phyloP scores from a whole-genome alignment of 441 rosid species.

The Erodium trifolium region DNA sequence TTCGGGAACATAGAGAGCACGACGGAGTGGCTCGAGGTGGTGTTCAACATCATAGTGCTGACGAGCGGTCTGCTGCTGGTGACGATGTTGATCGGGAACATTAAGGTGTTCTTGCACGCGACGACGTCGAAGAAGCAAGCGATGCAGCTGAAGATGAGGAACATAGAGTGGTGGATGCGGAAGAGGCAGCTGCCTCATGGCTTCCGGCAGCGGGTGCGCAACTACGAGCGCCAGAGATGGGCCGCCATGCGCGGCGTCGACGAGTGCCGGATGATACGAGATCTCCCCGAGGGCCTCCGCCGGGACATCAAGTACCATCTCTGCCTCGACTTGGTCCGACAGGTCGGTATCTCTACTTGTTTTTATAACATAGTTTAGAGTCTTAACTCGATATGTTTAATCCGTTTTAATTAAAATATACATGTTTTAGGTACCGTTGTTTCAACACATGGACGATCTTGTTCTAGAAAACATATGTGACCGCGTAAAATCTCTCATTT shows the following conservation, averaged over 20 bases:
- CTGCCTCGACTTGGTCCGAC: conserved; percentile 79
- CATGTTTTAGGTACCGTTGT: conserved; percentile 62
- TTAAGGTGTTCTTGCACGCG: conserved; percentile 88
- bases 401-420: too few species aligned
- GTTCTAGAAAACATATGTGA: conserved; percentile 94
- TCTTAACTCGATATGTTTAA: too few species aligned
- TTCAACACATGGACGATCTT: conserved; percentile 90
- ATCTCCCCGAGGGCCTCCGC: conserved; percentile 83
- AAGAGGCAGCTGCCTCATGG: conserved; percentile 68
- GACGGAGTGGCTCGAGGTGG: conserved; percentile 88
- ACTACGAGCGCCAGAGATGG: conserved; percentile 87
- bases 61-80: conserved; percentile 86
- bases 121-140: conserved; percentile 93
- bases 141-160: conserved; percentile 93
- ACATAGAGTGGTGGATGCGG: conserved; percentile 98
- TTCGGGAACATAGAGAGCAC: conserved; percentile 91
- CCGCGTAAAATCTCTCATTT: conserved; percentile 85
- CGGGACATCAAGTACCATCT: conserved; percentile 94
- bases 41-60: conserved; percentile 82
- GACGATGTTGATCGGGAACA: conserved; percentile 92
- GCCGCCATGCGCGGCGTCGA: conserved; percentile 95
- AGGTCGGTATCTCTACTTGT: conserved; percentile 30
- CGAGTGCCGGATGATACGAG: conserved; percentile 73
- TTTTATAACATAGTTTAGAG: too few species aligned
- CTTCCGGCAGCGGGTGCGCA: conserved; percentile 74